These are phyloP conservation scores for Plantago coronopus DNA, from an alignment of 305 asterid species.

Conservation along the genomic window DNA sequence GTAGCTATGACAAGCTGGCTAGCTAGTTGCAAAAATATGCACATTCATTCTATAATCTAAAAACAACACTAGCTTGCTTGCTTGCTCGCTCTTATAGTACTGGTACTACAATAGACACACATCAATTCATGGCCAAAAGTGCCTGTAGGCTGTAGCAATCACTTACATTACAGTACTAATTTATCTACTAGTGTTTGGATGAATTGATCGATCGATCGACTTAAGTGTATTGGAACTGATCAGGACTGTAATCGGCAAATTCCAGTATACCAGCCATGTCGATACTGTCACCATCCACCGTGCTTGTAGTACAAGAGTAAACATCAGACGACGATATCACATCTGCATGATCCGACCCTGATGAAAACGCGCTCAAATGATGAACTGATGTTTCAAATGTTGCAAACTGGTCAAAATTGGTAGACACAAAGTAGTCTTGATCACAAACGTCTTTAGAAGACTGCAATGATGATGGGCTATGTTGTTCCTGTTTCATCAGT, in stretches of 20 bases:
- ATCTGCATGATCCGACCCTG: slow-evolving; percentile 34
- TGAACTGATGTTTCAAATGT: slow-evolving; percentile 1
- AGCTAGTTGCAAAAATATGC: no score
- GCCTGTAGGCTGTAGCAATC: no score
- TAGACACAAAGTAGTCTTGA: background rate
- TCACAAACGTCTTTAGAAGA: background rate
- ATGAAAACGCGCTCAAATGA: slow-evolving; percentile 24
- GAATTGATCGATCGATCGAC: background rate
- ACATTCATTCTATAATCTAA: no score
- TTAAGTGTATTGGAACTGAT: background rate
- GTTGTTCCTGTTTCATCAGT: no score
- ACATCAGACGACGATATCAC: slow-evolving; percentile 37
- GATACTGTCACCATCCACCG: background rate
- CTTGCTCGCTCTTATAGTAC: no score
- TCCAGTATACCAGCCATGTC: slow-evolving; percentile 30
- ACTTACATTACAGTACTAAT: no score
- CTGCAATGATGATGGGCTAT: background rate
- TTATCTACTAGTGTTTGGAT: no score
- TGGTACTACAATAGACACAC: no score
- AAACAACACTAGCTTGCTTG: no score
- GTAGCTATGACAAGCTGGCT: no score
- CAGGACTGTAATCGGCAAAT: slow-evolving; percentile 15
- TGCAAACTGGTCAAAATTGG: background rate
- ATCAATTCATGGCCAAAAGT: no score
- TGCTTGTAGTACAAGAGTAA: slow-evolving; percentile 37